These are phyloP conservation scores for Ajuga chamaepitys DNA, from an alignment of 257 asterid genomes.

Conservation along the genomic window DNA sequence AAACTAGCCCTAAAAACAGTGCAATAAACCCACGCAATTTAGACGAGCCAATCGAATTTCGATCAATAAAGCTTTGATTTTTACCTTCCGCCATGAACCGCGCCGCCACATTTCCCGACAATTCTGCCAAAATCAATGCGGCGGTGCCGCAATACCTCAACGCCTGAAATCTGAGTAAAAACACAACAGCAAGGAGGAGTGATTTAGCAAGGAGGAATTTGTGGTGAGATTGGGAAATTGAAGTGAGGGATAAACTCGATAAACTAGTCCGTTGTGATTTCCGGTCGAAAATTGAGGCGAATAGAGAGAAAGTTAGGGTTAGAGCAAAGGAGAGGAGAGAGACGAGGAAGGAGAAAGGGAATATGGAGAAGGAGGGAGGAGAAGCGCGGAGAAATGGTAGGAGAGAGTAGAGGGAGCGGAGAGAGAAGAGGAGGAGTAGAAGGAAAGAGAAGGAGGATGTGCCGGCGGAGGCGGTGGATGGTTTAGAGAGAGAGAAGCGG, in stretches of 20 bases:
- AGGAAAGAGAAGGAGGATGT: conserved; percentile 48
- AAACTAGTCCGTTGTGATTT: conserved; percentile 32
- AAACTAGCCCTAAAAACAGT: conserved; percentile 46
- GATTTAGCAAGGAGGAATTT: conserved; percentile 55
- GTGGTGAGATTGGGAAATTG: conserved; percentile 39
- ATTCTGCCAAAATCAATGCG: conserved; percentile 85
- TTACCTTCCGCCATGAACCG: conserved; percentile 53
- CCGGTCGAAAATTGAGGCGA: conserved; percentile 25
- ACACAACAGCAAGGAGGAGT: conserved; percentile 51
- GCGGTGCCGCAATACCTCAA: conserved; percentile 85
- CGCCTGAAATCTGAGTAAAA: conserved; percentile 78
- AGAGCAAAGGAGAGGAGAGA: conserved; percentile 72
- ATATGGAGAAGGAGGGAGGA: conserved; percentile 72
- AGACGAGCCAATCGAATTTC: conserved; percentile 29
- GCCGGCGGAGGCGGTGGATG: conserved; percentile 27
- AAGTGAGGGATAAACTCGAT: conserved; percentile 35
- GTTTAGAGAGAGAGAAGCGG: conserved; percentile 33
- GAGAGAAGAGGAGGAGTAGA: conserved; percentile 69
- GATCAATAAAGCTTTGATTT: conserved; percentile 23
- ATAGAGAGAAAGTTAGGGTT: conserved; percentile 45
- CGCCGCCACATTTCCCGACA: conserved; percentile 71
- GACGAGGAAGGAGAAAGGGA: conserved; percentile 82
- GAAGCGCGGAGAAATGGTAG: conserved; percentile 78
- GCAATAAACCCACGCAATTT: conserved; percentile 64
- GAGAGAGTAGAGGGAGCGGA: conserved; percentile 84